Percentiles rank a stretch among this genome's conserved stretches.
Conservation (phyloP, 306 rosid genomes). For the Hippophae tibetana region DNA sequence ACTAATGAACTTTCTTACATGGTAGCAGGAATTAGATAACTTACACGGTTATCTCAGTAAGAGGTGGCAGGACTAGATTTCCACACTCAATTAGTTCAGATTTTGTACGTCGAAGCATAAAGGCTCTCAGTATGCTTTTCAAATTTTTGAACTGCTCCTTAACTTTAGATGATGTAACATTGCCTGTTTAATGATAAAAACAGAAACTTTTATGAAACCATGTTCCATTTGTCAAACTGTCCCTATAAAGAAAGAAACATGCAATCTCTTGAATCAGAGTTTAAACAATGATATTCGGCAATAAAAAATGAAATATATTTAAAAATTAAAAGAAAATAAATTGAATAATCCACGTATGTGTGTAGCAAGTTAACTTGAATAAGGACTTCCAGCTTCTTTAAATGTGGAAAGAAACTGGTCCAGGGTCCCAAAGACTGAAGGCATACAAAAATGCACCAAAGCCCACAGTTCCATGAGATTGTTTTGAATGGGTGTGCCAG, state of each 20-base stretch:
- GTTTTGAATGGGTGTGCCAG: conserved; percentile 95
- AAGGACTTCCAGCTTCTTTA: conserved; percentile 59
- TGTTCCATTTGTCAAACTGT: background rate
- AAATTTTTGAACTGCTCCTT: conserved; percentile 45
- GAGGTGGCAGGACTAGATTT: conserved; percentile 67
- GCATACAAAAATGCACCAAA: conserved; percentile 84
- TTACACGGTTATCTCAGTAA: conserved; percentile 78
- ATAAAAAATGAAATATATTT: background rate
- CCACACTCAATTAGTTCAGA: conserved; percentile 68
- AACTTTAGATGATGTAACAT: conserved; percentile 30
- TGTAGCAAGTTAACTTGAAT: conserved; percentile 39
- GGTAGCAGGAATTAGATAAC: conserved; percentile 16
- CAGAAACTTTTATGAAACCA: conserved; percentile 12
- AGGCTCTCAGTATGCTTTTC: conserved; percentile 59
- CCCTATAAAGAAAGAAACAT: background rate
- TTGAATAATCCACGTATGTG: conserved; percentile 6
- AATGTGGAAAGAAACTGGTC: conserved; percentile 70
- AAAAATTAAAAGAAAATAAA: background rate
- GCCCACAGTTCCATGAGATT: conserved; percentile 91
- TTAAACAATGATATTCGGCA: background rate
- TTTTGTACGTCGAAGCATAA: conserved; percentile 88
- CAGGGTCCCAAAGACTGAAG: conserved; percentile 67
- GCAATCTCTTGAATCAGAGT: background rate
- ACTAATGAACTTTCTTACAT: background rate
- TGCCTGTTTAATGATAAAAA: conserved; percentile 36